These are phyloP conservation scores for Podila minutissima DNA, from an alignment of 192 early-diverging fungal species.

Conservation along the genomic window DNA sequence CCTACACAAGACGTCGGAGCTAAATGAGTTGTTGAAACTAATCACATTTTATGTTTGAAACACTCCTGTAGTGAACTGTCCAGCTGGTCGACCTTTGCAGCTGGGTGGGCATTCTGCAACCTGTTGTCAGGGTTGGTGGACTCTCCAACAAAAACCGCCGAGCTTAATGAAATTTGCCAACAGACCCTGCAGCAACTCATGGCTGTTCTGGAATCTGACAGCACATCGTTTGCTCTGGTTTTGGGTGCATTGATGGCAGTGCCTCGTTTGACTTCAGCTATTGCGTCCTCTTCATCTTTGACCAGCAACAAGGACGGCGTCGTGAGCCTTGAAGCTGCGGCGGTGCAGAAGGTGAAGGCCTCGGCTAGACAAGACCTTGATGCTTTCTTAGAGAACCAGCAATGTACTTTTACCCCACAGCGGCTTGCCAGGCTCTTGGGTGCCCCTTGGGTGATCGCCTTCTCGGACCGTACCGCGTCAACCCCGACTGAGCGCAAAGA, in stretches of 20 bases:
- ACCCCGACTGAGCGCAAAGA: constrained; percentile 28
- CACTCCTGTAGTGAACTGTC: constrained; percentile 22
- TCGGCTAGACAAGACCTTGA: constrained; percentile 20
- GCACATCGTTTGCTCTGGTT: constrained; percentile 15
- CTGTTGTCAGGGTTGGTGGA: constrained; percentile 39
- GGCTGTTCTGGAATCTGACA: constrained; percentile 20
- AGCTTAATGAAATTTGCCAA: constrained; percentile 33
- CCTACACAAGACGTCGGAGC: background rate
- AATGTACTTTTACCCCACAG: constrained; percentile 11
- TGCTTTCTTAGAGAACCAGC: constrained; percentile 29
- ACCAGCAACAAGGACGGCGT: background rate
- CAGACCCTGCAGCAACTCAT: constrained; percentile 33
- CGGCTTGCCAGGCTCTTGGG: constrained; percentile 28
- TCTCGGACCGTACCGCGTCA: constrained; percentile 27
- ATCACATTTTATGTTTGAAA: too few species aligned
- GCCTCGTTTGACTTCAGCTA: constrained; percentile 32
- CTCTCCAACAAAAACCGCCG: constrained; percentile 49
- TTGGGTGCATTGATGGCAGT: constrained; percentile 50
- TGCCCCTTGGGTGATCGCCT: constrained; percentile 47
- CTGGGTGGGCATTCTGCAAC: constrained; percentile 53
- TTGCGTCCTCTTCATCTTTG: constrained; percentile 14
- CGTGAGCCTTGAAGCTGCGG: background rate
- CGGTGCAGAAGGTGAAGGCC: constrained; percentile 21
- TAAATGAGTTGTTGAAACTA: too few species aligned
- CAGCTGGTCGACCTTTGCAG: constrained; percentile 50